phyloP scores from a whole-genome alignment of 169 alveolate genomes.

The Plasmodium relictum region DNA sequence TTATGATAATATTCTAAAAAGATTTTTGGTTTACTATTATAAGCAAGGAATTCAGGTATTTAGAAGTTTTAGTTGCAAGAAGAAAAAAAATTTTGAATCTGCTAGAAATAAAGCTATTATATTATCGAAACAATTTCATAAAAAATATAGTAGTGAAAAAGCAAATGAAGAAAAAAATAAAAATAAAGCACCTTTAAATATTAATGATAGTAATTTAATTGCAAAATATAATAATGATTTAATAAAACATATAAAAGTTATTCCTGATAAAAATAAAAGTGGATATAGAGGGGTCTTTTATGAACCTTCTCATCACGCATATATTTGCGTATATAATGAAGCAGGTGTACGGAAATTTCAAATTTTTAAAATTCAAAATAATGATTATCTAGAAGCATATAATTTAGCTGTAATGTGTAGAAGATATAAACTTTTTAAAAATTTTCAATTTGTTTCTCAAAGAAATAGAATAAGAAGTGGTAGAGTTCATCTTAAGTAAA shows the following conservation, averaged over 20 bases:
- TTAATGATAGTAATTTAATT: slow-evolving; percentile 28
- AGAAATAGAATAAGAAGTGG: slow-evolving; percentile 81
- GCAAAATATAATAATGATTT: slow-evolving; percentile 76
- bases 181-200: slow-evolving; percentile 17
- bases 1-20: slow-evolving; percentile 79
- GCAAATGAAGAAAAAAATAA: slow-evolving; percentile 3
- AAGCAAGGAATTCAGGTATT: slow-evolving; percentile 87
- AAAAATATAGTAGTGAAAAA: slow-evolving; percentile 64
- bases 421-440: slow-evolving; percentile 79
- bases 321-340: slow-evolving; percentile 82
- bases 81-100: slow-evolving; percentile 78
- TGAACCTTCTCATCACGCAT: slow-evolving; percentile 80
- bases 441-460: slow-evolving; percentile 83
- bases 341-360: slow-evolving; percentile 84
- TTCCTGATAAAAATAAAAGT: slow-evolving; percentile 84
- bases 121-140: slow-evolving; percentile 81
- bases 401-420: slow-evolving; percentile 83
- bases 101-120: slow-evolving; percentile 81
- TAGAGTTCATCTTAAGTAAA: slow-evolving; percentile 80
- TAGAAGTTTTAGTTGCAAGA: slow-evolving; percentile 79
- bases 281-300: slow-evolving; percentile 87
- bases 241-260: slow-evolving; percentile 77
- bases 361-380: slow-evolving; percentile 78
- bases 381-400: slow-evolving; percentile 83
- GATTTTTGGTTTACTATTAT: slow-evolving; percentile 83